Evolutionary conservation across 176 grass and related monocot genomes (phyloP).

Genomic region (Juncus inflexus): DNA sequence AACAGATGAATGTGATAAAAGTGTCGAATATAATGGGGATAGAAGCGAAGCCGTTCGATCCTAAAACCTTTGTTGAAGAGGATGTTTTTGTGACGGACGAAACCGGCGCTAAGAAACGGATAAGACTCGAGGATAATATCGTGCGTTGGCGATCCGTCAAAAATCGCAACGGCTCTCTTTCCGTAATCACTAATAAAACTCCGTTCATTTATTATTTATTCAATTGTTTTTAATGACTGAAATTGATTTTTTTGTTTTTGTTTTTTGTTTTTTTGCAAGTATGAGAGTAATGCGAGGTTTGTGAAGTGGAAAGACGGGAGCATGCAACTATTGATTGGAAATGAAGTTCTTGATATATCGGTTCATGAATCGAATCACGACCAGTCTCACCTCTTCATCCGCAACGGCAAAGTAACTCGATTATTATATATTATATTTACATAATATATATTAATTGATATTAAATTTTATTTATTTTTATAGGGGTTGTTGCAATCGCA

Average conservation of each 20-base stretch:
- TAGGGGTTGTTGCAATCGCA: slow-evolving; percentile 96
- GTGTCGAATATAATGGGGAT: slow-evolving; percentile 99
- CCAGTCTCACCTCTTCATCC: slow-evolving; percentile 91
- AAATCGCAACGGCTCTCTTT: slow-evolving; percentile 64
- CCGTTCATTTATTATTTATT: slow-evolving; percentile 3
- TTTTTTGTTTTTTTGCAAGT: slow-evolving; percentile 41
- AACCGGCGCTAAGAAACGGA: slow-evolving; percentile 78
- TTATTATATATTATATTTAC: slow-evolving; percentile 13
- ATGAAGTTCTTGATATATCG: slow-evolving; percentile 97
- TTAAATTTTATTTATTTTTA: slow-evolving; percentile 6
- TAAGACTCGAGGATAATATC: slow-evolving; percentile 91
- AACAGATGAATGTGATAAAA: slow-evolving; percentile 93
- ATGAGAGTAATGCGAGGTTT: slow-evolving; percentile 94
- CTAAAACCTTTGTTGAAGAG: slow-evolving; percentile 89
- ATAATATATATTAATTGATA: slow-evolving; percentile 3
- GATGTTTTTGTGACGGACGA: slow-evolving; percentile 87
- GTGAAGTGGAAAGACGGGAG: slow-evolving; percentile 98
- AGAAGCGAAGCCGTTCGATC: slow-evolving; percentile 81
- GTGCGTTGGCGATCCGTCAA: slow-evolving; percentile 83
- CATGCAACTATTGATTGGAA: slow-evolving; percentile 87
- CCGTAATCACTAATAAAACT: slow-evolving; percentile 37
- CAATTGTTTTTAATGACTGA: slow-evolving; percentile 17
- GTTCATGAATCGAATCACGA: slow-evolving; percentile 82
- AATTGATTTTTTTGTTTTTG: slow-evolving; percentile 15
- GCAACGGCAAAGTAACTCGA: slow-evolving; percentile 57